These are phyloP conservation scores for Wickerhamiella occidentalis DNA, from an alignment of 805 yeast species.

Conservation along the genomic window DNA sequence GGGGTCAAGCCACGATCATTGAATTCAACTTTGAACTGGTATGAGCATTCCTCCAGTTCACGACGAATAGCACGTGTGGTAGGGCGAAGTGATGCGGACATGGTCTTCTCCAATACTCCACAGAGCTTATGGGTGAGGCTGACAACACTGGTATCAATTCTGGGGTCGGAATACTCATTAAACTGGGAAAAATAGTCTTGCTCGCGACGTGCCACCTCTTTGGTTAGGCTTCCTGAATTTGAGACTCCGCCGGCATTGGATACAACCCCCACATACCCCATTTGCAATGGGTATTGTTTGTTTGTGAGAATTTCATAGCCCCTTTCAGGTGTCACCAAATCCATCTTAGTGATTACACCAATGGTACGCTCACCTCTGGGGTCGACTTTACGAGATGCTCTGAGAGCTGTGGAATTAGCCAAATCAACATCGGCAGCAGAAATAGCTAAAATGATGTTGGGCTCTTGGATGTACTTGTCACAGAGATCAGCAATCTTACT, in stretches of 20 bases:
- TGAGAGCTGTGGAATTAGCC: constrained; percentile 87
- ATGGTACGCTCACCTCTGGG: constrained; percentile 92
- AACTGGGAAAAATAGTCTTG: constrained; percentile 49
- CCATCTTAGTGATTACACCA: constrained; percentile 91
- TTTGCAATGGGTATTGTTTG: constrained; percentile 72
- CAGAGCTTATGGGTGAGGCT: constrained; percentile 67
- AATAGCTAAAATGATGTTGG: constrained; percentile 89
- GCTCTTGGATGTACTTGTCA: constrained; percentile 73
- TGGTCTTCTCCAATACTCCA: constrained; percentile 75
- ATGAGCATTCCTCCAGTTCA: constrained; percentile 86
- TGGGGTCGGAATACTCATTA: constrained; percentile 43
- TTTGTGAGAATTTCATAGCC: constrained; percentile 63
- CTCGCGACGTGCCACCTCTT: constrained; percentile 47
- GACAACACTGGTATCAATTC: constrained; percentile 62
- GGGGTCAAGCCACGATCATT: constrained; percentile 92
- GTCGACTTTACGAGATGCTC: constrained; percentile 81
- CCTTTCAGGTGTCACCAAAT: constrained; percentile 63
- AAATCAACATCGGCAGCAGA: constrained; percentile 97
- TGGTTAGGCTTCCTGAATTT: constrained; percentile 35
- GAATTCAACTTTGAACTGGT: constrained; percentile 89
- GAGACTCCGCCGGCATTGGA: constrained; percentile 20
- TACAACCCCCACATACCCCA: constrained; percentile 99
- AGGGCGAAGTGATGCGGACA: constrained; percentile 81
- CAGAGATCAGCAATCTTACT: constrained; percentile 68
- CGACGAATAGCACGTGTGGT: constrained; percentile 74